Evolutionary conservation across 2,329 filamentous ascomycete genomes (phyloP), one percentile per base, ranked within the genome.

Genomic region (Neobulgaria alba): DNA sequence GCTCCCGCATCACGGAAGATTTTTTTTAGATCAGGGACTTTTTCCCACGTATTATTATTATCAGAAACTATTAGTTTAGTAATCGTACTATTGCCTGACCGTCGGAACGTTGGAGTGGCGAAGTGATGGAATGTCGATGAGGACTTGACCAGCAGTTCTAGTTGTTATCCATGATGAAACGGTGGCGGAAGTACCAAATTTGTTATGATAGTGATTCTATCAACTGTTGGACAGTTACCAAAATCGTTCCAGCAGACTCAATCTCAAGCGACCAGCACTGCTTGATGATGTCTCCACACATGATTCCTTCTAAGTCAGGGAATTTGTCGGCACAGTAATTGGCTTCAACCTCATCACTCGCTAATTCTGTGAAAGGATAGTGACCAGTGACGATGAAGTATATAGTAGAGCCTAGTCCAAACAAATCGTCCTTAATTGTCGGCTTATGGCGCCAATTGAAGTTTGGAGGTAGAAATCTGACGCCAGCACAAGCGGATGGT

Each of bases 311-410:
- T 4, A 57, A 48, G 26, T 57, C 44, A 29, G 60, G 59, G 42
- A 60, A 62, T 20, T 55, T 51, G 10, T 42, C 40, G 33, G 44
- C 45, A 43, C 42, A 39, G 45, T 56, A 61, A 14, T 48, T 49
- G 9, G 41, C 44, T 32, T 55, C 47, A 21, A 62, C 52, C 39
- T 61, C 55, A 33, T 52, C 47, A 35, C 59, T 57, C 32, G 49
- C 39, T 10, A 62, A 38, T 38, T 55, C 48, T 10, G 41, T 40
- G 43, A 58, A 63, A 15, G 59, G 59, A 41, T 56, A 49, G 26
- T 47, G 47, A 32, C 57, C 57, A 21, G 53, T 51, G 54, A 61
- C 57, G 17, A 64, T 61, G 23, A 52, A 57, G 49, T 63, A 63
- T 20, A 63, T 53, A 15, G 56, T 50, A 7, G 60, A 60, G 26